Base-by-base conservation (phyloP, 352 stramenopile species). In the Phytophthora brassicae region DNA sequence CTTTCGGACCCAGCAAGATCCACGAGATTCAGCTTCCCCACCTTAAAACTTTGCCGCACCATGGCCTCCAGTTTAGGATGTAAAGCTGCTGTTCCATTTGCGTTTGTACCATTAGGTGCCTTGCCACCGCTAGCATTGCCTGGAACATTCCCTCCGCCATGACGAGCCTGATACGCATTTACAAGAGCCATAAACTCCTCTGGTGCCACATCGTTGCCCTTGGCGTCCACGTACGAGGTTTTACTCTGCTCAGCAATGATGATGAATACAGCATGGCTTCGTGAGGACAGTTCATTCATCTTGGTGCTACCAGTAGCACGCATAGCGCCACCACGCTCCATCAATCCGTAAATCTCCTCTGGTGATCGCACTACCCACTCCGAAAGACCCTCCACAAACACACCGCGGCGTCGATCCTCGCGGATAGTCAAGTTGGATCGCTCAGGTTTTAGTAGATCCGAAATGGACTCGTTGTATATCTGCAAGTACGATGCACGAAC, bases 391-490 rank as follows among this genome's bases (percentile, higher is more conserved):
- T 98, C 93, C 23, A 98, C 94, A 70, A 97, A 98, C 8, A 98
- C 92, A 13, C 94, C 94, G 44, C 88, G 74, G 43, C 92, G 94
- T 70, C 94, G 88, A 68, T 98, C 92, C 61, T 98, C 94, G 41
- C 94, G 80, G 41, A 98, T 98, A n/a, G 87, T 89, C 17, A 98
- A 65, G 54, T 97, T 97, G 49, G 74, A 86, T 6, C 90, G 78
- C 60, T 98, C 94, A 13, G 90, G 89, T 75, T 98, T 98, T 48
- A 98, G 86, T 50, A 98, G 64, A 62, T 98, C 94, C 14, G 87
- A 97, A 58, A 98, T 98, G 31, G 77, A 89, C 60, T 98, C 93
- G 70, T 98, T 98, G 83, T 98, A 98, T 64, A 98, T 98, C 65
- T 98, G 91, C 44, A 98, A 56, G 60, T 97, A 98, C 24, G 84